These are phyloP conservation scores for Rosa persica DNA, from an alignment of 306 rosid species.

Conservation along the genomic window DNA sequence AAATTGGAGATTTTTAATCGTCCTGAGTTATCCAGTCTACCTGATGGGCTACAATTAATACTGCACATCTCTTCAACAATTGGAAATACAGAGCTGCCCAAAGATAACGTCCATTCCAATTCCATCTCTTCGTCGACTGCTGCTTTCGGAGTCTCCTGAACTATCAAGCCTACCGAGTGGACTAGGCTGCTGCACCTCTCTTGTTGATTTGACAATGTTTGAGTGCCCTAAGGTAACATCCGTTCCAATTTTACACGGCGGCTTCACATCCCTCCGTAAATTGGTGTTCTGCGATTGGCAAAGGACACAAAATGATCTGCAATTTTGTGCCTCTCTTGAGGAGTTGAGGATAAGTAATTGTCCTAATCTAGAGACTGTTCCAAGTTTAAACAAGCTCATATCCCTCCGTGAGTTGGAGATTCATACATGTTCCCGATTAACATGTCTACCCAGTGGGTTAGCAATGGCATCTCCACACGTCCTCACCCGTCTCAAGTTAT, in stretches of 20 bases:
- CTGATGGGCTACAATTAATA: background rate
- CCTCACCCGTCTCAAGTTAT: background rate
- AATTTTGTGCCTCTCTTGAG: background rate
- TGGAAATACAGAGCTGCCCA: background rate
- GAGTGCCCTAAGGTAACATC: background rate
- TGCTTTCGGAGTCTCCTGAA: background rate
- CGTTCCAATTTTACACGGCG: background rate
- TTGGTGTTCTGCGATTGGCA: too few relatives aligned
- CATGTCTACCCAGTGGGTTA: background rate
- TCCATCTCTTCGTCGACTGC: background rate
- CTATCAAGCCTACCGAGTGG: background rate
- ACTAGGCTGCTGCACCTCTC: background rate
- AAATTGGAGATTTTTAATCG: background rate
- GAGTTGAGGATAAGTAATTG: background rate
- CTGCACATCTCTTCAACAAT: background rate
- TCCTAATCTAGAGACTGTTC: background rate
- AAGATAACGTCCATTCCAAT: background rate
- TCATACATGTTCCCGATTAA: background rate
- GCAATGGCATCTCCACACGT: too few relatives aligned
- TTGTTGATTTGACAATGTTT: background rate
- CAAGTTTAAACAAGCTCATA: background rate
- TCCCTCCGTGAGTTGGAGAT: background rate
- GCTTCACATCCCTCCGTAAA: background rate
- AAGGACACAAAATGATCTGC: background rate
- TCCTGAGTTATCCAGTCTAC: background rate